Conservation (phyloP, 2,329 filamentous ascomycete genomes). For the Diaporthe capsici region DNA sequence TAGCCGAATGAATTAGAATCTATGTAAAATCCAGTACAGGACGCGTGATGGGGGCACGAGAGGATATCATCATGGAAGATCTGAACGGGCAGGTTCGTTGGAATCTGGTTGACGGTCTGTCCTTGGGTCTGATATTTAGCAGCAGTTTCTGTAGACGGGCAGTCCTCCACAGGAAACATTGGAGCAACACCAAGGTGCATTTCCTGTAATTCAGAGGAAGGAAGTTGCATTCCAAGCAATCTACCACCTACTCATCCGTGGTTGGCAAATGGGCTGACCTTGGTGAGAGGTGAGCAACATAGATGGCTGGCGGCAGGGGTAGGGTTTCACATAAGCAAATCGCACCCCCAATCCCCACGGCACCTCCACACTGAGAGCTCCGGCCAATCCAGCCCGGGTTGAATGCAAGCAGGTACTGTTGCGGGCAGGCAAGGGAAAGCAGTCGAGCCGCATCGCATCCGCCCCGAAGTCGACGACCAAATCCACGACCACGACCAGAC, state of each 20-base stretch:
- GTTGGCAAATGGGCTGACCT: background rate
- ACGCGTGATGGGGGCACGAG: background rate
- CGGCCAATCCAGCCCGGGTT: conserved; percentile 10
- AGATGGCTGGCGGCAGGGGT: too few relatives aligned
- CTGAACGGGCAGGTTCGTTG: background rate
- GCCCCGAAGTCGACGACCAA: background rate
- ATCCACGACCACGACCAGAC: background rate
- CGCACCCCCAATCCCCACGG: background rate
- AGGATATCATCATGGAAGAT: background rate
- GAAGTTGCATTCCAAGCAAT: too few relatives aligned
- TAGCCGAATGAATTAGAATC: conserved; percentile 5
- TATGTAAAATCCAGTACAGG: background rate
- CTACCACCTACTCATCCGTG: background rate
- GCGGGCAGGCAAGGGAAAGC: background rate
- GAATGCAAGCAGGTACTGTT: conserved; percentile 1
- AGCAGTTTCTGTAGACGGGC: too few relatives aligned
- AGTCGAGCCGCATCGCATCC: conserved; percentile 23
- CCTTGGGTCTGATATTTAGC: too few relatives aligned
- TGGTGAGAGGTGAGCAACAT: background rate
- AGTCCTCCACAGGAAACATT: too few relatives aligned
- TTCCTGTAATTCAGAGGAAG: too few relatives aligned
- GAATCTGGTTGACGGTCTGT: too few relatives aligned
- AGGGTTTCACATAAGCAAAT: background rate
- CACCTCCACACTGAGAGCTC: conserved; percentile 2
- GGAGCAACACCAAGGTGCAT: too few relatives aligned